Conservation (phyloP, 352 stramenopile genomes). For the Plasmopara muralis region DNA sequence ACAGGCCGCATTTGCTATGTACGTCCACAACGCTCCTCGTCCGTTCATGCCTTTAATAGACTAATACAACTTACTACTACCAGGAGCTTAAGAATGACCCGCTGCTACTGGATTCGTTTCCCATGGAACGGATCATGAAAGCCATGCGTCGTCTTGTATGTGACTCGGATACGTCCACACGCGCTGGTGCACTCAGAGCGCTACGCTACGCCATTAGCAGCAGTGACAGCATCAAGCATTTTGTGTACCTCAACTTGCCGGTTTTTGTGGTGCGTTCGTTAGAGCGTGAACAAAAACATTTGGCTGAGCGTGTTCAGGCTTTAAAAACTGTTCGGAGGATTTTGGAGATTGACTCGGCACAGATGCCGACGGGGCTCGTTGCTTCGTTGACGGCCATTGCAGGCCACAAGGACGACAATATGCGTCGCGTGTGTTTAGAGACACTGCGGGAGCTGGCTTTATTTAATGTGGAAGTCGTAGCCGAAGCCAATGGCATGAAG, state of each 20-base stretch:
- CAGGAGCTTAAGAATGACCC: constrained; percentile 84
- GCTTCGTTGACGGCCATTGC: constrained; percentile 76
- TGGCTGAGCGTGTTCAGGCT: constrained; percentile 80
- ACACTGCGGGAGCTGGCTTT: constrained; percentile 78
- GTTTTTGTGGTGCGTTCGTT: constrained; percentile 81
- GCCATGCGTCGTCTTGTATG: constrained; percentile 68
- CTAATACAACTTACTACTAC: background rate
- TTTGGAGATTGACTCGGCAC: constrained; percentile 78
- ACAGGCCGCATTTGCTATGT: constrained; percentile 77
- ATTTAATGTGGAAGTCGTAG: constrained; percentile 75
- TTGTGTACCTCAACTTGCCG: constrained; percentile 61
- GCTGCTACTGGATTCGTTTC: constrained; percentile 74
- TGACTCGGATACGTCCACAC: constrained; percentile 74
- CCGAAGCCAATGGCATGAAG: constrained; percentile 77
- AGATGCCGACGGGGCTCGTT: constrained; percentile 82
- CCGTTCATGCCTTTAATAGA: background rate
- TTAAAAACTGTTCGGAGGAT: constrained; percentile 81
- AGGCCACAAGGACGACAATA: constrained; percentile 85
- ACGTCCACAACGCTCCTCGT: constrained; percentile 8
- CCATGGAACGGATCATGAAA: constrained; percentile 73
- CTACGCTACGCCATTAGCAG: constrained; percentile 82
- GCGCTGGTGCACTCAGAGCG: constrained; percentile 65
- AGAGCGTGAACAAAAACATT: constrained; percentile 81
- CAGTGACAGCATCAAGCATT: constrained; percentile 56
- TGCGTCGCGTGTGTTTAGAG: constrained; percentile 81